Conservation (phyloP, 2,329 filamentous ascomycete species). For the Thielaviopsis euricoi region DNA sequence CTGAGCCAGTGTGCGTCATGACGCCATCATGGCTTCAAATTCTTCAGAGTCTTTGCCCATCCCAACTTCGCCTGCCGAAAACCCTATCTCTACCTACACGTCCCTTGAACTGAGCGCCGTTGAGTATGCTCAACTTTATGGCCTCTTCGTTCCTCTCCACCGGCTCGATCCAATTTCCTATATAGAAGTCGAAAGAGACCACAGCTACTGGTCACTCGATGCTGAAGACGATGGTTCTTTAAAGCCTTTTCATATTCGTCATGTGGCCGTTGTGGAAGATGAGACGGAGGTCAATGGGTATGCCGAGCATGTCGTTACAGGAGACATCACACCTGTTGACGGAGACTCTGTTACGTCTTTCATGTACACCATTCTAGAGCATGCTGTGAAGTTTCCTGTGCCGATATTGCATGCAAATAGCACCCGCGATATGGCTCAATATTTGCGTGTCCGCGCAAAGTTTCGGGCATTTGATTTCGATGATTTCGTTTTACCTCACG, state of each 20-base stretch:
- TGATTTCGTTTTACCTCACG: slow-evolving; percentile 2
- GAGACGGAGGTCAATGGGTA: neutral
- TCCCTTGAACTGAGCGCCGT: slow-evolving; percentile 15
- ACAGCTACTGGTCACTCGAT: neutral
- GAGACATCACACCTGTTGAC: neutral
- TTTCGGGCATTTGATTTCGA: slow-evolving; percentile 1
- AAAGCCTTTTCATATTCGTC: neutral
- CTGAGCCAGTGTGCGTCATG: neutral
- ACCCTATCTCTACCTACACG: neutral
- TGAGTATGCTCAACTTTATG: slow-evolving; percentile 13
- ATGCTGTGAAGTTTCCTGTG: neutral
- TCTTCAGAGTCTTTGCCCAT: neutral
- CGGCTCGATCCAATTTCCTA: neutral
- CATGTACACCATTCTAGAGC: neutral
- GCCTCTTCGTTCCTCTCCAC: slow-evolving; percentile 4
- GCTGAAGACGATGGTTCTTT: slow-evolving; percentile 5
- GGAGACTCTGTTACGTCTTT: neutral
- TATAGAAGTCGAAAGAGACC: neutral
- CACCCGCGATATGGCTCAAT: neutral
- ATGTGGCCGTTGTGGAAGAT: neutral
- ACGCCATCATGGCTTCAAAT: neutral
- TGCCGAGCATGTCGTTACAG: neutral
- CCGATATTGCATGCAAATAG: neutral
- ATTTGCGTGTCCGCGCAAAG: neutral
- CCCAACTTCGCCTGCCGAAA: neutral